Evolutionary conservation across 495 filamentous ascomycete genomes (phyloP), one percentile per base, ranked within the genome.

Genomic region (Xylaria grammica): DNA sequence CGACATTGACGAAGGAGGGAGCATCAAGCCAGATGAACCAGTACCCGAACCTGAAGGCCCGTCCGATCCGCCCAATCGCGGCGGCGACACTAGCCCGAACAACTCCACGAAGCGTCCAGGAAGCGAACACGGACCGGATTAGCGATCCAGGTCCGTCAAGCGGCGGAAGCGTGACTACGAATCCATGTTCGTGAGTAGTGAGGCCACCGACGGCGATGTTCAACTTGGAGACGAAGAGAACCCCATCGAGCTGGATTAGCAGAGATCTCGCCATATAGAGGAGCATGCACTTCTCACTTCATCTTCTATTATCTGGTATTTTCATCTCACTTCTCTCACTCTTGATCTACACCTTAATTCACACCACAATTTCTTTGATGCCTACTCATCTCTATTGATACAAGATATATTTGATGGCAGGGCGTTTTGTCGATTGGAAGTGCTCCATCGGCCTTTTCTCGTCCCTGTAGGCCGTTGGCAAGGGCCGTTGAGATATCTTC

Each of bases 101-200:
- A 4, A 10, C 3, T 19, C 46, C 19, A 4, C 24, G 27, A 62
- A 40, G 36, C 56, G 40, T 38, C 62, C 57, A n/a, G 17, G 36
- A n/a, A 46, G 42, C 44, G 4, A 30, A 29, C 30, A 22, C 29
- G 32, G 20, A 26, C 13, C 1, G 1, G 49, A 2, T 27, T 53
- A 53, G 48, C 17, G 17, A 26, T 13, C 48, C 13, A n/a, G 36
- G 36, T 38, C 32, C 7, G 4, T 5, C 34, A 61, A 61, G 19
- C 58, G 58, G 32, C 7, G 20, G 8, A 61, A 29, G 19, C 1
- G 0, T 5, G 19, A 38, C 17, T 34, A 20, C 19, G 46, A 59
- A 22, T 60, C 56, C 26, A 4, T 60, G 20, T 60, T 60, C 20
- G 56, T 46, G 36, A 45, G 54, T 15, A 57, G 54, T 13, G 58